A percentile compares a stretch with the other conserved stretches of the same genome.
These are phyloP conservation scores for Fusarium sororula DNA, from an alignment of 2,329 filamentous ascomycete genomes.

Conservation along the genomic window DNA sequence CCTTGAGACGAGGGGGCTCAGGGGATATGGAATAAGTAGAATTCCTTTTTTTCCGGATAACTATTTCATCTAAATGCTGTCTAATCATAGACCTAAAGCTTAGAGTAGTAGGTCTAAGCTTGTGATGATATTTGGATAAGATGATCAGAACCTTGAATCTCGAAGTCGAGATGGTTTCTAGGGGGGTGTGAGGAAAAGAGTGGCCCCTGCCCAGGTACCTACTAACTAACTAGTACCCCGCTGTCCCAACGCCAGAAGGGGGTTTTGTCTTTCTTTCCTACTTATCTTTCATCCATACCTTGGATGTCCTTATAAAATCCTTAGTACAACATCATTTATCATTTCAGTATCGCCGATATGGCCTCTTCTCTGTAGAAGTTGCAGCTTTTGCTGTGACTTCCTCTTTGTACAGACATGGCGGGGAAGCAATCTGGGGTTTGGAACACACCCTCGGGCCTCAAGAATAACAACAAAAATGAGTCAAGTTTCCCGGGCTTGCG, in stretches of 20 bases:
- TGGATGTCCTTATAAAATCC: slow-evolving; percentile 28
- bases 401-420: slow-evolving; percentile 58
- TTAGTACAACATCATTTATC: slow-evolving; percentile 9
- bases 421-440: slow-evolving; percentile 58
- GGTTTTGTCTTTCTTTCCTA: slow-evolving; percentile 7
- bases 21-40: no score
- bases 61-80: not conserved
- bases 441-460: slow-evolving; percentile 58
- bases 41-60: not conserved
- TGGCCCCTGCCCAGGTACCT: not conserved
- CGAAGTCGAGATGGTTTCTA: not conserved
- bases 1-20: not conserved
- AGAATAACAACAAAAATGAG: slow-evolving; percentile 53
- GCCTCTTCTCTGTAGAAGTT: slow-evolving; percentile 58
- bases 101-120: not conserved
- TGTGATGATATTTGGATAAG: not conserved
- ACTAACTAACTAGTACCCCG: slow-evolving; percentile 37
- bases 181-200: not conserved
- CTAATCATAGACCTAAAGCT: not conserved
- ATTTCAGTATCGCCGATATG: slow-evolving; percentile 48
- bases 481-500: slow-evolving; percentile 63
- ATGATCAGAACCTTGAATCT: not conserved
- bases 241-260: slow-evolving; percentile 38
- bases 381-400: slow-evolving; percentile 65
- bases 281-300: slow-evolving; percentile 28